Evolutionary conservation across 768 basidiomycete species (phyloP), one percentile per base, ranked within the genome.

Genomic region (Lentinula detonsa): DNA sequence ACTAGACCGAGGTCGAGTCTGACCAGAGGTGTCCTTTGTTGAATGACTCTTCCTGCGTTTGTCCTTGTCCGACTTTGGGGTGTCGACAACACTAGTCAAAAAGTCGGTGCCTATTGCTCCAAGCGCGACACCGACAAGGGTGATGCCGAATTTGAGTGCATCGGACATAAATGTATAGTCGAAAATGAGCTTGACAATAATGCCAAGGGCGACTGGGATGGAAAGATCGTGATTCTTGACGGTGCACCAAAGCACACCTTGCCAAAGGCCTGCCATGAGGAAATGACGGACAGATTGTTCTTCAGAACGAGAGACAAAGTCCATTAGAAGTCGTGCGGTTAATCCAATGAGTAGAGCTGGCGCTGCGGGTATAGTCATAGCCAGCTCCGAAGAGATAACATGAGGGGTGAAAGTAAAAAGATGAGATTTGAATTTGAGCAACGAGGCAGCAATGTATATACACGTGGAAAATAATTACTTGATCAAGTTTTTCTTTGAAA

Each of bases 101-200:
- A 90, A 75, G 71, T 92, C 90, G 37, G 90, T 87, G 70, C 81
- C 79, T 60, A 90, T 76, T 50, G 87, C 80, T 56, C 90, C 91
- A 11, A 91, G 76, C 5, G 79, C 87, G 57, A 86, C 77, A 61
- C 89, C 88, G 35, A 91, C 70, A 33, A 90, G 71, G 6, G 85
- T 87, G 56, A 82, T 82, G 57, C 84, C 78, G 64, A 78, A 81
- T 67, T 81, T 81, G 59, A 72, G 75, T 34, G 79, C 67, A 68
- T 91, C 88, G 62, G 82, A 79, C 57, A 72, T 67, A 64, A 80
- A 66, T 61, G 75, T 73, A 69, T 85, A 90, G 71, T 91, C 90
- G 67, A 85, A 67, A 57, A 83, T 71, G 64, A 91, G 83, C 69
- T 88, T 88, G 3, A 76, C 80, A 45, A 76, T 76, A 64, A 90